These are phyloP conservation scores for Podaxis sp. DNA, from an alignment of 768 basidiomycete species.

Conservation along the genomic window DNA sequence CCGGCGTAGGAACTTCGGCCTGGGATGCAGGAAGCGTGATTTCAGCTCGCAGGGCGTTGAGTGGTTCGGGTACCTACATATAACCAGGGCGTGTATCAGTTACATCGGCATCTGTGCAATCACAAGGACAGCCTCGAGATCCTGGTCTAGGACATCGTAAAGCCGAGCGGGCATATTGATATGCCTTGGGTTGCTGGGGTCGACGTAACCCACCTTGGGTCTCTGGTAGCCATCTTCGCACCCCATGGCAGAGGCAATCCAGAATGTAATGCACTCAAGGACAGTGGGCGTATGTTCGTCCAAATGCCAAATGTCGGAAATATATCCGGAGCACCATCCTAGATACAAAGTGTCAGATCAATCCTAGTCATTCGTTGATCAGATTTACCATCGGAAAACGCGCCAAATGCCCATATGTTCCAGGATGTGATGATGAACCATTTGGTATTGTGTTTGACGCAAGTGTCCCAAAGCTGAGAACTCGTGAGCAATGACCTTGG, in stretches of 20 bases:
- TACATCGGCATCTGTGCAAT: conserved; percentile 20
- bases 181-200: background rate
- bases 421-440: conserved; percentile 64
- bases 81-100: conserved; percentile 14
- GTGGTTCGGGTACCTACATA: conserved; percentile 43
- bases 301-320: conserved; percentile 42
- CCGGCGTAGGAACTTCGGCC: conserved; percentile 25
- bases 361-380: background rate
- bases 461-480: conserved; percentile 54
- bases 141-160: conserved; percentile 28
- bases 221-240: conserved; percentile 29
- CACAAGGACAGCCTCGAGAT: conserved; percentile 25
- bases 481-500: background rate
- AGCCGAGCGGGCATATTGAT: conserved; percentile 2
- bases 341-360: conserved; percentile 1
- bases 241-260: conserved; percentile 53
- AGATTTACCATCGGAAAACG: conserved; percentile 50
- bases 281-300: conserved; percentile 44
- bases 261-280: conserved; percentile 50
- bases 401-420: conserved; percentile 60
- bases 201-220: conserved; percentile 38
- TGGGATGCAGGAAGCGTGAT: conserved; percentile 23
- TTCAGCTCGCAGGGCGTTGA: conserved; percentile 26
- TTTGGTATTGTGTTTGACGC: conserved; percentile 42
- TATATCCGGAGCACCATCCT: conserved; percentile 57